Evolutionary conservation across 2,329 filamentous ascomycete genomes (phyloP), one percentile per base, ranked within the genome.

Genomic region (Aspergillus intermedius): DNA sequence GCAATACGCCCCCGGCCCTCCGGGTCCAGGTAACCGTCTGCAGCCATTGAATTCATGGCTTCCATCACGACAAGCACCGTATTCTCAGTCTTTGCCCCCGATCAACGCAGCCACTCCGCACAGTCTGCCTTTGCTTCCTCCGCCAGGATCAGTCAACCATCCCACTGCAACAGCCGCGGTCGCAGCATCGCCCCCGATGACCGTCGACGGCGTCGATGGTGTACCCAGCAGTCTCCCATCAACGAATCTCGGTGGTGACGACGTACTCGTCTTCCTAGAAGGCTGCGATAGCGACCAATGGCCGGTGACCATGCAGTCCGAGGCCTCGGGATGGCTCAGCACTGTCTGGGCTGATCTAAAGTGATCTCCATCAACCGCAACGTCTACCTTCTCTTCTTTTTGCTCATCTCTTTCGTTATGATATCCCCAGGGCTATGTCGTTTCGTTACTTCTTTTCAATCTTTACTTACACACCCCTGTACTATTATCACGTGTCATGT

Each of bases 41-140:
- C 69, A 72, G 42, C 67, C 69, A 3, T 59, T 71, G 49, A 70
- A 69, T 45, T 63, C 68, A 12, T 71, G 68, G 68, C 54, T 66
- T 28, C 60, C 62, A 8, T 53, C 58, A 3, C 66, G 63, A 22
- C 59, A 59, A 15, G 54, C 62, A 4, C 60, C 67, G 22, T 70
- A 70, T 49, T 63, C 67, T 0, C 68, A 69, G 45, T 66, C 68
- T 2, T 58, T 70, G 1, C 69, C 68, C 2, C 64, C 67, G 1
- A 70, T 69, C 56, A 69, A 61, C 48, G 58, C 64, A 10, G 52
- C 63, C 13, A 48, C 65, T 0, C 49, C 61, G 17, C 64, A 70
- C 44, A 54, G 52, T 17, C 58, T 66, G 12, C 63, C 66, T 3
- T 60, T 70, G 48, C 60, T 70, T 6, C 67, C 69, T 5, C 67